Conservation (phyloP, 306 rosid species). For the Prunus campanulata region DNA sequence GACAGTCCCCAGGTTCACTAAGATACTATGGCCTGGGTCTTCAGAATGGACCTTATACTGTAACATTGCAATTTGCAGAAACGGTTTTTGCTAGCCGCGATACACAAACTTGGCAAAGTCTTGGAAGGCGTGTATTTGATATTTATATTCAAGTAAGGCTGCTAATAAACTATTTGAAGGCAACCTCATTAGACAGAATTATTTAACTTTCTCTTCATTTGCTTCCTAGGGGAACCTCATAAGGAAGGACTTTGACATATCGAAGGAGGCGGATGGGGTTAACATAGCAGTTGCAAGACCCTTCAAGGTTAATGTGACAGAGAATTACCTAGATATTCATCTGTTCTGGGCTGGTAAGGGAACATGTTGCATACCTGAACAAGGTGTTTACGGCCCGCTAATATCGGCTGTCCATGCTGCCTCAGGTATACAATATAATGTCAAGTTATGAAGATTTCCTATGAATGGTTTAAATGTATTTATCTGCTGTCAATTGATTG, state of each 20-base stretch:
- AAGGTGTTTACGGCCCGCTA: slow-evolving; percentile 6
- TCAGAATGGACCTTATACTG: slow-evolving; percentile 46
- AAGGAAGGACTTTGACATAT: too few relatives aligned
- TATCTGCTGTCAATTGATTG: not conserved
- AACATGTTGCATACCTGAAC: slow-evolving; percentile 24
- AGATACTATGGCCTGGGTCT: slow-evolving; percentile 53
- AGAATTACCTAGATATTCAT: too few relatives aligned
- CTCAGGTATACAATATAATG: not conserved
- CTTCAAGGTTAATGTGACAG: too few relatives aligned
- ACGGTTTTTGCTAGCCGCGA: slow-evolving; percentile 21
- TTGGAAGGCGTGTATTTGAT: slow-evolving; percentile 57
- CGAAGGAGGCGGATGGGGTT: too few relatives aligned
- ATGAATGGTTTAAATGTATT: not conserved
- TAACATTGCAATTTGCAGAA: slow-evolving; percentile 56
- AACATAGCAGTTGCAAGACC: too few relatives aligned
- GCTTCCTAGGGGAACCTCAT: too few relatives aligned
- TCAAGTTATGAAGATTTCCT: not conserved
- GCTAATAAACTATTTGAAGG: not conserved
- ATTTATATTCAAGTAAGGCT: slow-evolving; percentile 51
- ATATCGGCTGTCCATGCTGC: slow-evolving; percentile 17
- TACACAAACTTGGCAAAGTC: slow-evolving; percentile 25
- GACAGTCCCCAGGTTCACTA: slow-evolving; percentile 21
- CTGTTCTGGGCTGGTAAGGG: not conserved
- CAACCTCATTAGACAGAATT: too few relatives aligned
- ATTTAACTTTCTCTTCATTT: too few relatives aligned